Base-by-base conservation (phyloP, 805 yeast species). In the Pichia manshurica region DNA sequence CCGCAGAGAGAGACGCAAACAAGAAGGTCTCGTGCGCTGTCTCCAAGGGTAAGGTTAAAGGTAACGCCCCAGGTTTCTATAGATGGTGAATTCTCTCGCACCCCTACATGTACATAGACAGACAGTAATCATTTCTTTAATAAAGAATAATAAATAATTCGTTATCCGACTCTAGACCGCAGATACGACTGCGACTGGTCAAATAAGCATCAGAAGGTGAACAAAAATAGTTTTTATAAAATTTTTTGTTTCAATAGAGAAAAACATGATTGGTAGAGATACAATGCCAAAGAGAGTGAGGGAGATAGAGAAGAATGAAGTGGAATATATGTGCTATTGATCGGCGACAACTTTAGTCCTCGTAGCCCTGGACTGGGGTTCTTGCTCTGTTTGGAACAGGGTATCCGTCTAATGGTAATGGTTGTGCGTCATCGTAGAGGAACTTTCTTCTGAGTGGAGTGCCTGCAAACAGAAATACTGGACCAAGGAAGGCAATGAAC, bases 391-490 rank as follows among this genome's bases (percentile, higher is more conserved):
- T 61, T 41, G 85, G 85, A 55, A 80, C 61, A 16, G 80, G 81
- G 57, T 77, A 77, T 8, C 77, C 79, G 42, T 58, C 64, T 36
- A 64, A 57, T 39, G 95, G 95, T 52, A 85, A 69, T 15, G 83
- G 82, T 36, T 69, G 75, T 47, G 82, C 83, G 61, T 83, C 88
- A 33, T 69, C 75, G 60, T 78, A 86, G 52, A 81, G 66, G 62
- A 70, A 81, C 63, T 74, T 79, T 67, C 84, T 79, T 74, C 95
- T 81, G 42, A 84, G 57, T 28, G 89, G 88, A 39, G 88, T 74
- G 45, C 75, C 74, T 28, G 73, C 70, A 47, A 78, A 58, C 33
- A 84, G 71, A 47, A 84, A 75, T 5, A 79, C 65, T 12, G 93
- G 91, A 4, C 86, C 88, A 43, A 82, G 62, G 37, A 78, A 61